Evolutionary conservation across 2,329 filamentous ascomycete species (phyloP).

Genomic region (Thelonectria blattea): DNA sequence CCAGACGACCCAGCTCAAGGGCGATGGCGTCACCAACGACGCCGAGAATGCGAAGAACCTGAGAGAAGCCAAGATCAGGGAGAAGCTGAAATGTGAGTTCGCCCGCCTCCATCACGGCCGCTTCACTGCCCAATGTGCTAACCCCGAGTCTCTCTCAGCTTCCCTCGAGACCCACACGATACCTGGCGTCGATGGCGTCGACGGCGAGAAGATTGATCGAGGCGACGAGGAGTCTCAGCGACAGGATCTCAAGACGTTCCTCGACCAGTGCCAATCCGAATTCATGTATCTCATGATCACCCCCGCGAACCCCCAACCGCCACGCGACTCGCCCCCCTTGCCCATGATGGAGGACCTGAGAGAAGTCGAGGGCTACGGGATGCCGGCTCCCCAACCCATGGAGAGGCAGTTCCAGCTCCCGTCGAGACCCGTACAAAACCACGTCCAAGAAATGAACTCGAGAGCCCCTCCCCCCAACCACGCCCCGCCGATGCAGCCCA

Average conservation of each 20-base stretch:
- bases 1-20: slow-evolving; percentile 74
- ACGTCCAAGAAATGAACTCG: slow-evolving; percentile 58
- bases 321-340: slow-evolving; percentile 66
- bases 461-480: slow-evolving; percentile 65
- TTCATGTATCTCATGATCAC: slow-evolving; percentile 73
- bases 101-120: slow-evolving; percentile 16
- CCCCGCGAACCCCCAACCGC: slow-evolving; percentile 68
- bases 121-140: neutral
- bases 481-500: slow-evolving; percentile 58
- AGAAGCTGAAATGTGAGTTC: slow-evolving; percentile 59
- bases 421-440: slow-evolving; percentile 60
- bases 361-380: slow-evolving; percentile 58
- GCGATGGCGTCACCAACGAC: slow-evolving; percentile 46
- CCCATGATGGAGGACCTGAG: slow-evolving; percentile 65
- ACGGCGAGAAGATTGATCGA: slow-evolving; percentile 49
- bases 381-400: slow-evolving; percentile 51
- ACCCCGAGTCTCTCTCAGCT: slow-evolving; percentile 43
- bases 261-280: slow-evolving; percentile 69
- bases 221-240: slow-evolving; percentile 58
- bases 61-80: slow-evolving; percentile 59
- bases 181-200: slow-evolving; percentile 54
- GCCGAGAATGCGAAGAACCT: slow-evolving; percentile 56
- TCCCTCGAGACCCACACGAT: slow-evolving; percentile 50
- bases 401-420: slow-evolving; percentile 49
- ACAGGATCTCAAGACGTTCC: slow-evolving; percentile 63